Evolutionary conservation across 176 grass and related monocot genomes (phyloP).

Genomic region (Tillandsia fasciculata): DNA sequence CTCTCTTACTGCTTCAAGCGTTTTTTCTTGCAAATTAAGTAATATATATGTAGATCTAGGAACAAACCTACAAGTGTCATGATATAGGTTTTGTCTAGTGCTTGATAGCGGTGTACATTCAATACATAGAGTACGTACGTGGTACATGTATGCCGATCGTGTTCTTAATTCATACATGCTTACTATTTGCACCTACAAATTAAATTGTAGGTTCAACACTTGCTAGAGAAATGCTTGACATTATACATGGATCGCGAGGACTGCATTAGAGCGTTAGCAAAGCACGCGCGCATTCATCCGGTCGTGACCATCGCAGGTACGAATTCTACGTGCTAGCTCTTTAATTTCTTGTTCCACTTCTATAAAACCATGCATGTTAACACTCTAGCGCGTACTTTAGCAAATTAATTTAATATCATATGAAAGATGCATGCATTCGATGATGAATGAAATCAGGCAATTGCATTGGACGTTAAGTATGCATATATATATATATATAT

Average conservation of each 20-base stretch:
- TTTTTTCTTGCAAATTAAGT: not conserved
- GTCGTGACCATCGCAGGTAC: constrained; percentile 19
- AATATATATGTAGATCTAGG: not conserved
- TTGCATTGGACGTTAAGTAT: too few relatives aligned
- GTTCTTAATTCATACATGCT: not conserved
- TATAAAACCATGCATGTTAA: too few relatives aligned
- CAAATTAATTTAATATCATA: too few relatives aligned
- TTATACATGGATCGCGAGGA: constrained; percentile 14
- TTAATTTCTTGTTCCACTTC: not conserved
- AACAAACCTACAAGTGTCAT: not conserved
- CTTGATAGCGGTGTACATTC: not conserved
- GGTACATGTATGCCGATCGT: not conserved
- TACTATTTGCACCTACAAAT: not conserved
- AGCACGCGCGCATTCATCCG: constrained; percentile 9
- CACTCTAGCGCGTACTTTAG: not conserved
- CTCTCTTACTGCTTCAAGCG: not conserved
- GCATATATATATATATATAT: too few relatives aligned
- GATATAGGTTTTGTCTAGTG: too few relatives aligned
- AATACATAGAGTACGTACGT: not conserved
- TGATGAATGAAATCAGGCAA: too few relatives aligned
- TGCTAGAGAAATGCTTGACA: constrained; percentile 25
- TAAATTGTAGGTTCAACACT: constrained; percentile 12
- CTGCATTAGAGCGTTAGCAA: constrained; percentile 2
- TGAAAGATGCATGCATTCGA: not conserved
- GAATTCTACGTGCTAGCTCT: not conserved